Conservation (phyloP, 106 monocot species). For the Apostasia shenzhenica region DNA sequence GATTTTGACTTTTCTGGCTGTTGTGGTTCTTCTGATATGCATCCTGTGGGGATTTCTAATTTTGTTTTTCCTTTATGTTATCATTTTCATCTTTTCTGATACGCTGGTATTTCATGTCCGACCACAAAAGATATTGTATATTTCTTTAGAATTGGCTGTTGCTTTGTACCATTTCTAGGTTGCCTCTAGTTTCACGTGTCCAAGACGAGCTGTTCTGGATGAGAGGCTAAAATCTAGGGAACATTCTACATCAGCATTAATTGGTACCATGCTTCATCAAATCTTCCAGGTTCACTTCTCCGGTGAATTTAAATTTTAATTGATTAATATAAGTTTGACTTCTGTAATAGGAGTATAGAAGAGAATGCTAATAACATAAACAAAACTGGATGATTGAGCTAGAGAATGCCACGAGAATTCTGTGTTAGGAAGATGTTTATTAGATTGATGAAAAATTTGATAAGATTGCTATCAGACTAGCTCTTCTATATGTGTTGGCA, state of each 20-base stretch:
- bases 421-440: too few relatives aligned
- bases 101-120: not conserved
- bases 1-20: not conserved
- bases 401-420: too few relatives aligned
- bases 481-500: too few relatives aligned
- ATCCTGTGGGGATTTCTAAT: not conserved
- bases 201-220: slow-evolving; percentile 85
- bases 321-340: too few relatives aligned
- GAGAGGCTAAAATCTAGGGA: slow-evolving; percentile 76
- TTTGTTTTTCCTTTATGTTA: not conserved
- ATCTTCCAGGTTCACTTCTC: slow-evolving; percentile 80
- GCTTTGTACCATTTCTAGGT: slow-evolving; percentile 37
- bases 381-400: too few relatives aligned
- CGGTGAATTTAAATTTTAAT: too few relatives aligned
- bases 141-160: not conserved
- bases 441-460: too few relatives aligned
- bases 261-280: slow-evolving; percentile 97
- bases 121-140: not conserved
- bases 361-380: too few relatives aligned
- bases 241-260: slow-evolving; percentile 64
- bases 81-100: not conserved
- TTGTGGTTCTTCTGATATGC: not conserved
- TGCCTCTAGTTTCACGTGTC: slow-evolving; percentile 89
- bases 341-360: too few relatives aligned
- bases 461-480: too few relatives aligned